Conservation (phyloP, 1,139 yeast species). For the Protomyces lactucae-debilis region DNA sequence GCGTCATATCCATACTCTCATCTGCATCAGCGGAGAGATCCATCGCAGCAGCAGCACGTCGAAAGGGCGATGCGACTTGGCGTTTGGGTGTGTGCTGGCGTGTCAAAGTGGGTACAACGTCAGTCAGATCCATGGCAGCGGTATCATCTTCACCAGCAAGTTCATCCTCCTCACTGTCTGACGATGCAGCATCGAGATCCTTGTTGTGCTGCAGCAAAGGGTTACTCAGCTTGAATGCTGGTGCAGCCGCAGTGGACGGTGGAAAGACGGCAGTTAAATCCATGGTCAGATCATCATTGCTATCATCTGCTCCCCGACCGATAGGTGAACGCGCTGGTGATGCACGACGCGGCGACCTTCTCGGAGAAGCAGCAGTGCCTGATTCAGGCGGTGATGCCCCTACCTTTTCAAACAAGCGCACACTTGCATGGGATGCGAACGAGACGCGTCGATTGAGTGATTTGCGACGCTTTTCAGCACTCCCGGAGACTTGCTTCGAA, state of each 20-base stretch:
- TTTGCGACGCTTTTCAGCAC: constrained; percentile 25
- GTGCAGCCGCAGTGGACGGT: not conserved
- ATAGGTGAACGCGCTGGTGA: constrained; percentile 9
- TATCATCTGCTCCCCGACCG: not conserved
- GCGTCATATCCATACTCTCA: constrained; percentile 30
- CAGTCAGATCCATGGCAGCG: constrained; percentile 16
- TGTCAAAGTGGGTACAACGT: constrained; percentile 1
- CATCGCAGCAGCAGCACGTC: not conserved
- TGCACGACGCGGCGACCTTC: constrained; percentile 1
- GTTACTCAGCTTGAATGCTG: not conserved
- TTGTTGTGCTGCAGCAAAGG: not conserved
- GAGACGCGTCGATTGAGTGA: constrained; percentile 34
- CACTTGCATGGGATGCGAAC: constrained; percentile 33
- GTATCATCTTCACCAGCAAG: constrained; percentile 5
- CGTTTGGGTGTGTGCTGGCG: not conserved
- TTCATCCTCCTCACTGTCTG: not conserved
- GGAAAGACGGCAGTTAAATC: constrained; percentile 32
- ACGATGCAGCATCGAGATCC: not conserved
- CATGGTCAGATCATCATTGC: constrained; percentile 33
- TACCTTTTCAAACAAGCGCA: constrained; percentile 27
- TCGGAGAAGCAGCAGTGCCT: constrained; percentile 2
- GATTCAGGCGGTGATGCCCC: constrained; percentile 4
- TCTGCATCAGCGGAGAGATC: constrained; percentile 10
- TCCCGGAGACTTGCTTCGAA: not conserved
- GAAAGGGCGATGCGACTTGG: not conserved